Base-by-base conservation (phyloP, 208 protist genomes). In the Balamuthia mandrillaris region DNA sequence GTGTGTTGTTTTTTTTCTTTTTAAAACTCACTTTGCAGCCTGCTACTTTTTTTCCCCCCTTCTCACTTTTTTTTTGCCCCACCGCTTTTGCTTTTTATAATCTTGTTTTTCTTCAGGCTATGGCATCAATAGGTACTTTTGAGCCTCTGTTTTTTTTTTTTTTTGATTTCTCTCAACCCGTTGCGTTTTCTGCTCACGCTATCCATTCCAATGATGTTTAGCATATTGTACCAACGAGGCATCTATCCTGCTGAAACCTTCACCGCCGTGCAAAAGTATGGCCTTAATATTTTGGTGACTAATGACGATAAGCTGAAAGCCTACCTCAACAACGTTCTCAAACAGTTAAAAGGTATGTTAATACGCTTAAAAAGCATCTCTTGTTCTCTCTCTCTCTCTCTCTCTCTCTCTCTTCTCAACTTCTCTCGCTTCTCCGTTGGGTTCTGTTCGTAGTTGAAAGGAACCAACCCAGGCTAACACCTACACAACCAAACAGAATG, bases 231-330 rank as follows among this genome's bases (percentile, higher is more conserved):
- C 89, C 96, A 98, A 88, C 95, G 98, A 24, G 97, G 97, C 18
- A 94, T 99, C 63, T 99, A 99, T 92, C 97, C 97, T 24, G 89
- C 96, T 1, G 96, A 98, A n/a, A 87, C 86, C 45, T 99, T 99
- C 86, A 86, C 92, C 18, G 82, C 90, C 47, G 93, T 97, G 47
- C 94, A 89, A 31, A 97, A 98, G 89, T 99, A 99, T 89, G 97
- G 96, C 10, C 81, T 99, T 52, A 74, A 92, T 12, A 92, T 99
- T 47, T 90, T 98, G 58, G 94, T 99, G 24, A 98, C 96, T 0
- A 97, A 81, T 33, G 96, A 99, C 85, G 84, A 92, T 21, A 93
- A 88, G n/a, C 91, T 99, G 41, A 96, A 96, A 60, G 86, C 92
- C 29, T 99, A 99, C 91, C 85, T 99, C 29, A 88, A 92, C 21